These are phyloP conservation scores for Talaromyces sp. DNA, from an alignment of 2,329 filamentous ascomycete genomes.

Conservation along the genomic window DNA sequence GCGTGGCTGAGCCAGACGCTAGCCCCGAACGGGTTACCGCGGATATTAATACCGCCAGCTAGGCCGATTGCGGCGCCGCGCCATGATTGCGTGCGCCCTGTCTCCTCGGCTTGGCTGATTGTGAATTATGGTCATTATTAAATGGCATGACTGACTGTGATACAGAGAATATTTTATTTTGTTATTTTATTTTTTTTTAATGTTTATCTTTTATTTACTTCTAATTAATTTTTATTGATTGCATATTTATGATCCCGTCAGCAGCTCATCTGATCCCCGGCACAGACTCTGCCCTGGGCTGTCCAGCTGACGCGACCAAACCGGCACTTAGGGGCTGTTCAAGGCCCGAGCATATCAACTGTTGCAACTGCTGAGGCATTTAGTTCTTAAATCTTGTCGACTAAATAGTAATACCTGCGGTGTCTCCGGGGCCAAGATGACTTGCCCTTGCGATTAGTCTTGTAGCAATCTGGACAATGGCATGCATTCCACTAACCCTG, in stretches of 20 bases:
- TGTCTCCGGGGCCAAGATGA: not conserved
- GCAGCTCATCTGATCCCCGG: not conserved
- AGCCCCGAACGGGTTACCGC: not conserved
- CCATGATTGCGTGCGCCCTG: not conserved
- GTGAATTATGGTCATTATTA: not conserved
- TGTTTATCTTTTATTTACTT: not conserved
- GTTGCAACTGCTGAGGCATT: not conserved
- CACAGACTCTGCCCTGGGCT: not conserved
- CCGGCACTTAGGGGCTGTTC: not conserved
- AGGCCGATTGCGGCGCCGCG: not conserved
- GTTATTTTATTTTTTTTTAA: not conserved
- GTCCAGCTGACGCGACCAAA: not conserved
- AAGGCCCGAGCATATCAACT: not conserved
- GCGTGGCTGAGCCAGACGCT: not conserved
- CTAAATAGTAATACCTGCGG: not conserved
- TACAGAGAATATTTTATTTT: no score
- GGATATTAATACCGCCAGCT: not conserved
- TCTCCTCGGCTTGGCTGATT: not conserved
- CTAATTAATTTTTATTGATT: not conserved
- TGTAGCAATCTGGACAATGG: not conserved
- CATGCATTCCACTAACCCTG: not conserved
- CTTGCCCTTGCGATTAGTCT: not conserved
- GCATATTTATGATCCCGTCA: not conserved
- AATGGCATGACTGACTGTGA: not conserved
- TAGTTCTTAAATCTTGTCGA: not conserved